These are phyloP conservation scores for Huntiella decipiens DNA, from an alignment of 2,329 filamentous ascomycete genomes.

Conservation along the genomic window DNA sequence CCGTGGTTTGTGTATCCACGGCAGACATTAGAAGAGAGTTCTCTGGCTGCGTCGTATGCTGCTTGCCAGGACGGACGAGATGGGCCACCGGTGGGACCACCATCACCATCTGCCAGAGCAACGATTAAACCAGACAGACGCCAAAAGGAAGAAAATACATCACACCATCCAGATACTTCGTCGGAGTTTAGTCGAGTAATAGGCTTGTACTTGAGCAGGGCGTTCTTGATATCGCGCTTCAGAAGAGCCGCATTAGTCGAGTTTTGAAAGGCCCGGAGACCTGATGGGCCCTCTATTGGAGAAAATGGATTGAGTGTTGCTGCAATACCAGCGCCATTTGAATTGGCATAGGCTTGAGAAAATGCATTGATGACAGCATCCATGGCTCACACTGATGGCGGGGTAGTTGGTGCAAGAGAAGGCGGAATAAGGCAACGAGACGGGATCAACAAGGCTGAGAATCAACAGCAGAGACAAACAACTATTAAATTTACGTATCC, in stretches of 20 bases:
- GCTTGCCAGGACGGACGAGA: slow-evolving; percentile 36
- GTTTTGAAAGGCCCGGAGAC: slow-evolving; percentile 51
- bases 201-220: slow-evolving; percentile 44
- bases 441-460: background rate
- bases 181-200: slow-evolving; percentile 37
- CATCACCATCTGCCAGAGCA: slow-evolving; percentile 35
- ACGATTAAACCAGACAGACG: slow-evolving; percentile 59
- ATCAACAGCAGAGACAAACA: no score
- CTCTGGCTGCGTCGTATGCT: slow-evolving; percentile 79
- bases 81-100: slow-evolving; percentile 15
- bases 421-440: background rate
- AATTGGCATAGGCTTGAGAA: slow-evolving; percentile 41
- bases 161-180: slow-evolving; percentile 66
- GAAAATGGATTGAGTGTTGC: slow-evolving; percentile 55
- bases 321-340: slow-evolving; percentile 55
- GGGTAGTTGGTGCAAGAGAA: background rate
- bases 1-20: slow-evolving; percentile 59
- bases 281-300: slow-evolving; percentile 40
- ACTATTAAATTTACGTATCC: no score
- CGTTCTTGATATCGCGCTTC: slow-evolving; percentile 51
- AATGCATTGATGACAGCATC: slow-evolving; percentile 58
- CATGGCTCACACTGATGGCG: slow-evolving; percentile 24
- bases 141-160: slow-evolving; percentile 73
- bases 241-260: slow-evolving; percentile 48
- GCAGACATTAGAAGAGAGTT: slow-evolving; percentile 56